Base-by-base conservation (phyloP, 257 asterid species). In the Capsicum rhomboideum region DNA sequence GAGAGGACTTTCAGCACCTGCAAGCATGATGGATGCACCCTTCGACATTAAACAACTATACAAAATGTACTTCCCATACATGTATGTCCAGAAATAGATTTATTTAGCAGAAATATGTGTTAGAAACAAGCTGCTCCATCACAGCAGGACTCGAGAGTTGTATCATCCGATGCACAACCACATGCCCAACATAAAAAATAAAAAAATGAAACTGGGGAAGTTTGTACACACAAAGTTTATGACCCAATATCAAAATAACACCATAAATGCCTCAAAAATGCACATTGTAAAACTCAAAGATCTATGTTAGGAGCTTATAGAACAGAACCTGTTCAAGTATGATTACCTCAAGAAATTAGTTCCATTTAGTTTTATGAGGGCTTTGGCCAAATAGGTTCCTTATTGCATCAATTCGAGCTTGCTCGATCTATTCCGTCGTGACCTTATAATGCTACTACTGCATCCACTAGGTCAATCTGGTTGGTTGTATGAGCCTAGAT, bases 1-100 rank as follows among this genome's bases (percentile, higher is more conserved):
- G 98, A 92, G 74, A 95, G 95, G 77, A 91, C 95, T 88, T 92
- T 93, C 86, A 91, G 59, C 83, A 89, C 94, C 97, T 93, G 85
- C 82, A 87, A 67, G 80, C 44, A 56, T 66, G 58, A 83, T 40
- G 37, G 23, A 84, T 79, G 85, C 64, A 83, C 82, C 61, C 6
- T 68, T 16, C 29, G 59, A 52, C 8, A 67, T 34, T 82, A 16
- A 23, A 67, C 31, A 55, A 55, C 12, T 20, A 9, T 31, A 23
- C 66, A 44, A 59, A 79, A 46, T 23, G 49, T 34, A 50, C 52
- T 37, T 75, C 61, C 20, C 44, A 14, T 28, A 49, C 55, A 49
- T 75, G 37, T 49, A 75, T 26, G 81, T 49, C 58, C 81, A 75
- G 61, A 49, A 34, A 67, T 17, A n/a, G n/a, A n/a, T n/a, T n/a